Evolutionary conservation across 345 rosid genomes (phyloP).

Genomic region (Durio zibethinus): DNA sequence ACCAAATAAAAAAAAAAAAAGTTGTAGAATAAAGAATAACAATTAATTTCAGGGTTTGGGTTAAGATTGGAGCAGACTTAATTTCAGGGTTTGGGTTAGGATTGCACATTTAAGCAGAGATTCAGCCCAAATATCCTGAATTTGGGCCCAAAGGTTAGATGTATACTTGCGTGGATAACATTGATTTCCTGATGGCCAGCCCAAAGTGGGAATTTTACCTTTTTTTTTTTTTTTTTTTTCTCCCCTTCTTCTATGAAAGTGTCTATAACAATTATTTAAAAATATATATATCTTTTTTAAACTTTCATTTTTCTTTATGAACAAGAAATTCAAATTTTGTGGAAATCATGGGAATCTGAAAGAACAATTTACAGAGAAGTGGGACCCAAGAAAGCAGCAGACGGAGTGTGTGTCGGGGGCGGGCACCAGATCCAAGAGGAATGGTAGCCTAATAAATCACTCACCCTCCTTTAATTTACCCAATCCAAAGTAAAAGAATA

Average conservation of each 20-base stretch:
- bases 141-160: background rate
- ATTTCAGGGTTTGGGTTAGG: background rate
- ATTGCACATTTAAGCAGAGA: background rate
- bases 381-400: background rate
- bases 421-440: conserved; percentile 19
- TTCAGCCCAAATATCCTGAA: background rate
- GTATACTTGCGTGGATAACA: too few relatives aligned
- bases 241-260: too few relatives aligned
- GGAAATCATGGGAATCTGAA: background rate
- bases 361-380: background rate
- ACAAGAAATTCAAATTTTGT: background rate
- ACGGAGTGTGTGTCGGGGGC: background rate
- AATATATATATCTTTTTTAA: too few relatives aligned
- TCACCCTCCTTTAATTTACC: background rate
- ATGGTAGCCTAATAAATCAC: background rate
- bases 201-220: too few relatives aligned
- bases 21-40: too few relatives aligned
- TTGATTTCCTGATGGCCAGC: too few relatives aligned
- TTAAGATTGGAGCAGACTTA: background rate
- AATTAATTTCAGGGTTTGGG: background rate
- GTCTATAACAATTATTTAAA: background rate
- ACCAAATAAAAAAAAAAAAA: too few relatives aligned
- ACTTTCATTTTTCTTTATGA: too few relatives aligned
- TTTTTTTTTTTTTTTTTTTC: too few relatives aligned
- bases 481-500: background rate